Base-by-base conservation (phyloP, 345 rosid species). In the Syzygium aromaticum region DNA sequence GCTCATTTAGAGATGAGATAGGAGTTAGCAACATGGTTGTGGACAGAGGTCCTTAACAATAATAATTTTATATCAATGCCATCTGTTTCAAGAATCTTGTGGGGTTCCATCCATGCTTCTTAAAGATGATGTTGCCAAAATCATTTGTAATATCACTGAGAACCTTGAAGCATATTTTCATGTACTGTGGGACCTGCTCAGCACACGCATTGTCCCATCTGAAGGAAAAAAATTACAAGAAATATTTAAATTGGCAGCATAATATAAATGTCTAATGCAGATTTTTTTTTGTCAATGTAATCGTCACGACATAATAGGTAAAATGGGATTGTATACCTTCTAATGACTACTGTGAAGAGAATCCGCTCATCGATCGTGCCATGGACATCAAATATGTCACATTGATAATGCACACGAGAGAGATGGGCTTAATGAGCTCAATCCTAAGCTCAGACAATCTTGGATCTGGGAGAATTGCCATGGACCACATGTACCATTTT, bases 401-500 rank as follows among this genome's bases (percentile, higher is more conserved):
- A 86, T 95, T 95, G 2, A 93, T 90, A 56, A 92, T 46, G 83
- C 92, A 93, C 84, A 95, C 85, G 21, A 95, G 89, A 51, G 96
- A 93, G 88, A 93, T 93, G 11, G 91, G 85, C 89, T 91, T 93
- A 52, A 95, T 91, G 64, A 93, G 89, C 33, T 77, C 83, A 51
- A 94, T 87, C 59, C 95, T 88, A 86, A 90, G 88, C n/a, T 92
- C 87, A n/a, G 93, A 7, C 46, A 43, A 43, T 7, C 46, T 43
- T 43, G 46, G 46, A 43, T 43, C 6, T 43, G 46, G 5, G 46
- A 43, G 46, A 43, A 43, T 43, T 43, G 46, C 46, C 46, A 43
- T 43, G 46, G 46, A 43, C 46, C 46, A 43, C 46, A 43, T 6
- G 46, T 43, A 43, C 46, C 46, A 43, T 43, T 43, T 43, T 43